A percentile compares a stretch with the other conserved stretches of the same genome.
phyloP scores from a whole-genome alignment of 2,329 filamentous ascomycete species.

The Botrytis fabae region DNA sequence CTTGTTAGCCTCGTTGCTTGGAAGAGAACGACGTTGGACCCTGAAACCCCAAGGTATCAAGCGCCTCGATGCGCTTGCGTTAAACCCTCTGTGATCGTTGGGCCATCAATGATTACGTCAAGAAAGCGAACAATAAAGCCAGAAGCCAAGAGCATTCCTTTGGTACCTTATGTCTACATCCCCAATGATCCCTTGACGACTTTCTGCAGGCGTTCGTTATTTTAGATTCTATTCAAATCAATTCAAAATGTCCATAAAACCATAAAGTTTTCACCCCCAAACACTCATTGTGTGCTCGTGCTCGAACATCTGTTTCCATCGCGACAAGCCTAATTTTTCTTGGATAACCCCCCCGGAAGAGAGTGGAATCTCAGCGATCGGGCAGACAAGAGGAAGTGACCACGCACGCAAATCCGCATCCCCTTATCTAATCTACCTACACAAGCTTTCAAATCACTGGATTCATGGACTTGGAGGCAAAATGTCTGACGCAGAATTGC shows the following conservation, averaged over 20 bases:
- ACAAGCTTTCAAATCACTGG: neutral
- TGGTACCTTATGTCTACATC: neutral
- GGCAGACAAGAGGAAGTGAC: conserved; percentile 9
- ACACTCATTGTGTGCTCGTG: conserved; percentile 14
- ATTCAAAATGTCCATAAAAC: neutral
- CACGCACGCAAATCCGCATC: conserved; percentile 9
- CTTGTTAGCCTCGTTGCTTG: neutral
- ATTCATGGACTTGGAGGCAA: conserved; percentile 33
- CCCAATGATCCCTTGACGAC: neutral
- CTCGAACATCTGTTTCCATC: conserved; percentile 15
- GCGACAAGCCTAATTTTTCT: conserved; percentile 2
- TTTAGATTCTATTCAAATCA: neutral
- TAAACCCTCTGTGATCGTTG: neutral
- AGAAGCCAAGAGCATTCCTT: conserved; percentile 10
- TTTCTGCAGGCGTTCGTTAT: neutral
- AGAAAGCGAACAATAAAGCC: conserved; percentile 2
- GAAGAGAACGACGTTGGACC: neutral
- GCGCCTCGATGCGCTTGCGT: neutral
- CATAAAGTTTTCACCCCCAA: conserved; percentile 6
- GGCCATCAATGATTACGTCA: conserved; percentile 2
- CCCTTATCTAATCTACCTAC: neutral
- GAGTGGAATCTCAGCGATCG: neutral
- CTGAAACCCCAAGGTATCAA: neutral
- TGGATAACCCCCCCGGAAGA: conserved; percentile 1
- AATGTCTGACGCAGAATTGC: conserved; percentile 39